Base-by-base conservation (phyloP, 192 early-diverging fungal species). In the Coemansia sp. region DNA sequence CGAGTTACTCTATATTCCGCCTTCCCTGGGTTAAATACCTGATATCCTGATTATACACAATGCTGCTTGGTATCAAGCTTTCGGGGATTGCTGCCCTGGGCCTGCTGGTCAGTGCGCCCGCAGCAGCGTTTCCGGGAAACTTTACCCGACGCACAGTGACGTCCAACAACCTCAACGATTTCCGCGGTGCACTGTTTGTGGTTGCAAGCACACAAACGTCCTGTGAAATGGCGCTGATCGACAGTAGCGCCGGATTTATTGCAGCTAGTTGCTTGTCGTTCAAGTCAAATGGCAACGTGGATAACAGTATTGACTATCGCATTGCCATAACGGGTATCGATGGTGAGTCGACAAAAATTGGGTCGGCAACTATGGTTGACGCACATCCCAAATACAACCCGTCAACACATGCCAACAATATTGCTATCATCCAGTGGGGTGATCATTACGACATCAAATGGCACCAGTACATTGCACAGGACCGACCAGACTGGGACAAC, bases 221-320 rank as follows among this genome's bases (percentile, higher is more conserved):
- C n/a, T 79, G 76, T 64, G 76, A 79, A 50, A 39, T 79, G 53
- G 76, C 67, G 10, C 60, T 79, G 12, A 65, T 79, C 27, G 67
- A 73, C 61, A 65, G 60, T 17, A 58, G 43, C 38, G 19, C 59
- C 0, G 76, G 57, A 12, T 69, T 70, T 57, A 43, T 69, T 24
- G 64, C 76, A 6, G 76, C 76, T 19, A 79, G 76, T 32, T 79
- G 76, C 56, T 52, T 79, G 22, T 54, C 52, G 11, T 72, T 58
- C 63, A 62, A 59, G 38, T 60, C 67, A 24, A 57, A 45, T 61
- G 70, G 70, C 19, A 17, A 64, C 0, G 64, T 63, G 1, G 70
- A 79, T 60, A 61, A 70, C 45, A 56, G 45, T 24, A 63, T 70
- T 11, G 69, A 76, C 51, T 76, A 64, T 27, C 69, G 61, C 35